Evolutionary conservation across 2,329 filamentous ascomycete genomes (phyloP).

Genomic region (Sordariomycetes sp.): DNA sequence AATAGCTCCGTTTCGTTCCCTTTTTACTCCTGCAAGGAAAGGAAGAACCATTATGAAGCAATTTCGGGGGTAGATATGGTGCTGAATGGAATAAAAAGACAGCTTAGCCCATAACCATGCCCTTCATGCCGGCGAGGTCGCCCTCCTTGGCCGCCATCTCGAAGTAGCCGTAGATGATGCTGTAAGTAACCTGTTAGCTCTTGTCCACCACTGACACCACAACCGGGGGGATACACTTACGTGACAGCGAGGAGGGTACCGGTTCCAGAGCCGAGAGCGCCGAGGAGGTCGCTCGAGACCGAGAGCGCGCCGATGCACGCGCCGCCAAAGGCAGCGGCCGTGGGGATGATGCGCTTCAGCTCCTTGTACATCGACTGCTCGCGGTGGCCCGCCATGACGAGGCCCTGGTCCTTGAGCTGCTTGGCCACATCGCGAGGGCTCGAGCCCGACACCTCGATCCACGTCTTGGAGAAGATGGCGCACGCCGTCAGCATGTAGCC

Average conservation of each 20-base stretch:
- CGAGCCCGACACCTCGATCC: conserved; percentile 98
- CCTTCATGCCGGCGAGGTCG: conserved; percentile 75
- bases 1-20: background rate
- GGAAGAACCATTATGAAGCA: background rate
- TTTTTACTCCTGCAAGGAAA: background rate
- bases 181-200: conserved; percentile 28
- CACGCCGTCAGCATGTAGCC: conserved; percentile 97
- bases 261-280: conserved; percentile 90
- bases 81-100: background rate
- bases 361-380: conserved; percentile 99
- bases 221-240: conserved; percentile 46
- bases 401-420: conserved; percentile 98
- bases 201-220: background rate
- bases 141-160: conserved; percentile 99
- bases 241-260: conserved; percentile 98
- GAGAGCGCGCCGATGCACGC: conserved; percentile 97
- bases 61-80: background rate
- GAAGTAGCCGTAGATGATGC: conserved; percentile 99
- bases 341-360: conserved; percentile 97
- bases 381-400: conserved; percentile 98
- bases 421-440: conserved; percentile 97
- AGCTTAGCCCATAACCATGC: conserved; percentile 58
- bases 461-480: conserved; percentile 98
- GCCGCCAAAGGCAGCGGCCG: conserved; percentile 94
- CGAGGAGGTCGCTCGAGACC: conserved; percentile 88